Conservation (phyloP, 2,329 filamentous ascomycete species). For the Monosporascus sp. region DNA sequence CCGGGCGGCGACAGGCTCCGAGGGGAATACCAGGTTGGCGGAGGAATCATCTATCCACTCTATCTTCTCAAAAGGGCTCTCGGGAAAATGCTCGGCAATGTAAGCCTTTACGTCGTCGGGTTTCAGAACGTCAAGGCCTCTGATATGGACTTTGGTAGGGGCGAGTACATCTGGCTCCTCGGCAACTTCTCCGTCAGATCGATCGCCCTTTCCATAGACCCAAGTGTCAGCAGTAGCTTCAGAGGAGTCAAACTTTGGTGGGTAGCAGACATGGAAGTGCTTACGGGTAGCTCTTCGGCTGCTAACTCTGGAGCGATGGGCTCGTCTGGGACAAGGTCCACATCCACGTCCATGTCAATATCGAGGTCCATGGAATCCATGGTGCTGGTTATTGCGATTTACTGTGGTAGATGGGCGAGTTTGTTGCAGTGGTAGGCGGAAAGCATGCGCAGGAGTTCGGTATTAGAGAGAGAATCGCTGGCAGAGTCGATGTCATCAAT, state of each 20-base stretch:
- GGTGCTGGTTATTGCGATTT: constrained; percentile 6
- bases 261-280: not conserved
- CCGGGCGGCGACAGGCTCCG: constrained; percentile 45
- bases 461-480: no score
- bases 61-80: constrained; percentile 53
- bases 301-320: constrained; percentile 27
- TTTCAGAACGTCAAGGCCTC: constrained; percentile 75
- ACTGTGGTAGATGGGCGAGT: not conserved
- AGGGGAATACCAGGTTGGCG: constrained; percentile 76
- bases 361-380: constrained; percentile 58
- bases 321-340: constrained; percentile 43
- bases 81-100: constrained; percentile 60
- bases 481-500: no score
- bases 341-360: constrained; percentile 66
- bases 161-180: constrained; percentile 29
- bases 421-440: no score
- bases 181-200: constrained; percentile 35
- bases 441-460: no score
- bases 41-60: constrained; percentile 96
- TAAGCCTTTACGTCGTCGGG: constrained; percentile 76
- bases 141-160: constrained; percentile 72
- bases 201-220: constrained; percentile 23
- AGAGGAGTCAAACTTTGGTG: not conserved
- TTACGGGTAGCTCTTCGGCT: constrained; percentile 25
- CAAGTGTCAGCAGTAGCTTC: constrained; percentile 8